Conservation (phyloP, 306 rosid genomes). For the Rosa chinensis region DNA sequence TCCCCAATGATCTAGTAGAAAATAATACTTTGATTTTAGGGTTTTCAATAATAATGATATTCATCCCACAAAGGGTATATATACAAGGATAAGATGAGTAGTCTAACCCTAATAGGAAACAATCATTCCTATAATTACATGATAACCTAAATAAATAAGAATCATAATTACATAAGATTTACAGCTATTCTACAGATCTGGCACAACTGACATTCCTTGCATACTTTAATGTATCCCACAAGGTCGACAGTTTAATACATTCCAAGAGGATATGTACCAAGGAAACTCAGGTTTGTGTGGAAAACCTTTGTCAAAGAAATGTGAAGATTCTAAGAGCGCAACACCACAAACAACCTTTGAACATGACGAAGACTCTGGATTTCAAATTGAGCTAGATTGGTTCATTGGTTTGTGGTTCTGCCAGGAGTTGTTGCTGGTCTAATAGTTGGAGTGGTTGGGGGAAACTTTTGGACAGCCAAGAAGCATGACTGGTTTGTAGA, state of each 20-base stretch:
- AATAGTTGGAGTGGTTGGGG: conserved; percentile 1
- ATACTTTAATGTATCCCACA: conserved; percentile 8
- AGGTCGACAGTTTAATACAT: conserved; percentile 17
- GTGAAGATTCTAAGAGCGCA: neutral
- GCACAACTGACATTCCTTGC: conserved; percentile 4
- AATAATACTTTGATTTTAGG: no score
- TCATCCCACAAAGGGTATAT: no score
- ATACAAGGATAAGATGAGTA: no score
- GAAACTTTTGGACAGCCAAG: neutral
- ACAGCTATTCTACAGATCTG: no score
- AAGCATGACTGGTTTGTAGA: conserved; percentile 11
- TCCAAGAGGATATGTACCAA: neutral
- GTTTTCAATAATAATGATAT: no score
- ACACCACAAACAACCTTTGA: neutral
- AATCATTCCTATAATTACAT: no score
- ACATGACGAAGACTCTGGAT: neutral
- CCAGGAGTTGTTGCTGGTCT: conserved; percentile 1
- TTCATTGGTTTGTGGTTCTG: neutral
- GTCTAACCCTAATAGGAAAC: no score
- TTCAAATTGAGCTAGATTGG: neutral
- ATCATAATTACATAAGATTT: no score
- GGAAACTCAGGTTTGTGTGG: conserved; percentile 24
- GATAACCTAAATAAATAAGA: no score
- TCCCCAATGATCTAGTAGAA: neutral
- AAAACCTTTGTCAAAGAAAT: conserved; percentile 8